These are phyloP conservation scores for Byssochlamys sp. DNA, from an alignment of 2,329 filamentous ascomycete genomes.

Conservation along the genomic window DNA sequence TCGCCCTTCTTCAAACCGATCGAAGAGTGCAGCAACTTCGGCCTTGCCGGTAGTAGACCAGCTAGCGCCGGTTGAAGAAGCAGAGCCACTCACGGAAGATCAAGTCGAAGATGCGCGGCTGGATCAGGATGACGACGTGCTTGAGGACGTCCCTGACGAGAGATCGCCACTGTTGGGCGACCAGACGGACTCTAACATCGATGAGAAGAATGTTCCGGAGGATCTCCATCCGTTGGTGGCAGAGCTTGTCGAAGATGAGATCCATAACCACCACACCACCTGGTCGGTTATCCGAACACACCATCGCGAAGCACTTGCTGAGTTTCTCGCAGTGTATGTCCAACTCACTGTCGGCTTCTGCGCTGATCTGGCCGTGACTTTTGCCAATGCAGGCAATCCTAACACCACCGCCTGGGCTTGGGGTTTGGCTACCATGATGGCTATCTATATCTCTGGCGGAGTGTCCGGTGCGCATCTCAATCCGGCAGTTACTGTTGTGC, in stretches of 20 bases:
- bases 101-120: conserved; percentile 3
- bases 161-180: neutral
- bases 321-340: conserved; percentile 40
- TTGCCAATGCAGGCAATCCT: conserved; percentile 32
- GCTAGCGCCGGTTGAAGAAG: conserved; percentile 17
- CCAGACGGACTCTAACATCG: conserved; percentile 6
- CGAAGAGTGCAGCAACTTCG: conserved; percentile 14
- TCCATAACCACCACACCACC: conserved; percentile 41
- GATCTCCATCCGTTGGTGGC: conserved; percentile 38
- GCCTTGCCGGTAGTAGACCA: conserved; percentile 6
- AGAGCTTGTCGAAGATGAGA: conserved; percentile 36
- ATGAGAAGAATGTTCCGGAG: conserved; percentile 30
- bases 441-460: conserved; percentile 40
- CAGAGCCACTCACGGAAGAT: conserved; percentile 9
- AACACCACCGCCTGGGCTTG: conserved; percentile 40
- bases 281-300: conserved; percentile 44
- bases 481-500: conserved; percentile 35
- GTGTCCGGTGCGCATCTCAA: conserved; percentile 41
- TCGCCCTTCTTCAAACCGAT: conserved; percentile 13
- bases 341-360: conserved; percentile 41
- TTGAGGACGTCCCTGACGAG: neutral
- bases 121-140: conserved; percentile 10
- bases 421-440: conserved; percentile 47
- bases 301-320: conserved; percentile 46
- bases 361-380: conserved; percentile 39